Base-by-base conservation (phyloP, 805 yeast species). In the Cephaloascus albidus region DNA sequence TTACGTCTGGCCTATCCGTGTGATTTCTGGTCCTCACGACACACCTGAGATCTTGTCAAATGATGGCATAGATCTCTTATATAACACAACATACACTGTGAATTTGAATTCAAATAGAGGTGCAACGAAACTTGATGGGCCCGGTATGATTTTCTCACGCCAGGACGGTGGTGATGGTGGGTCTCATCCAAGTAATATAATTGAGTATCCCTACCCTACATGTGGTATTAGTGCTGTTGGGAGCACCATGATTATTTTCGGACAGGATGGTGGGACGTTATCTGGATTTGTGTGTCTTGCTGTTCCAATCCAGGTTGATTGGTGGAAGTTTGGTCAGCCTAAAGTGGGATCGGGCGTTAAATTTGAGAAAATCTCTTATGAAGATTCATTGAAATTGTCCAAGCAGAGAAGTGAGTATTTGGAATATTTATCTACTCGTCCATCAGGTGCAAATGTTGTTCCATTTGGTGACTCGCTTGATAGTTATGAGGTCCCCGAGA, bases 301-400 rank as follows among this genome's bases (percentile, higher is more conserved):
- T n/a, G 51, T 50, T 33, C 57, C 60, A 5, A 39, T 38, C 16
- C 40, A 41, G 35, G 47, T 42, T 15, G 60, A 59, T 54, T 46
- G 50, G 51, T 39, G 66, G 61, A 45, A 60, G 52, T 48, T 58
- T 57, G 58, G 67, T 46, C 48, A 51, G 43, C 46, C 52, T 47
- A 51, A 54, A 43, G 44, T 58, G 49, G 49, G 52, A 38, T 36
- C 59, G 43, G 35, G 38, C 12, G 38, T 55, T 14, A 36, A 35
- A 12, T 55, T 55, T 19, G 38, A 50, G 31, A 38, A 43, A 4
- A 41, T 55, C 10, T 43, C 48, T 23, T 52, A 46, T 32, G 23
- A 42, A 18, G 60, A 53, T 42, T 46, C 60, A 3, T 5, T 55
- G 10, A 42, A 45, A 37, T 34, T 55, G 26, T 14, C 20, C 32